Evolutionary conservation across 2,329 filamentous ascomycete species (phyloP).

Genomic region (Colletotrichum tropicicola): DNA sequence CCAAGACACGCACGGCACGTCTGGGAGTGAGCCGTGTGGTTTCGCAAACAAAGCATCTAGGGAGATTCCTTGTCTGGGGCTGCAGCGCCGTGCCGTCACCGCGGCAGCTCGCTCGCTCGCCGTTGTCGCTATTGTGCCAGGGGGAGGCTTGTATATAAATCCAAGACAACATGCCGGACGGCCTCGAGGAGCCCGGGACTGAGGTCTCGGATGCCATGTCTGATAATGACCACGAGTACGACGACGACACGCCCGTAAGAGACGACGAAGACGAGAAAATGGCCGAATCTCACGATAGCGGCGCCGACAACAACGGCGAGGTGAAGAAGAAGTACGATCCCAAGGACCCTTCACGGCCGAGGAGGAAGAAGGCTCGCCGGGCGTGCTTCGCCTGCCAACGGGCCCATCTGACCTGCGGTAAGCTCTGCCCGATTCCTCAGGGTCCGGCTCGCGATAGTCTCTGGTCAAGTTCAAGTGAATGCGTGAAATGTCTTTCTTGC

Average conservation of each 20-base stretch:
- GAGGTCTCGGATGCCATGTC: slow-evolving; percentile 68
- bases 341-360: slow-evolving; percentile 89
- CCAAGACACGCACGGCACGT: slow-evolving; percentile 14
- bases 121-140: slow-evolving; percentile 11
- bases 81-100: slow-evolving; percentile 43
- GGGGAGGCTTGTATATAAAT: slow-evolving; percentile 55
- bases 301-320: slow-evolving; percentile 56
- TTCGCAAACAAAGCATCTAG: slow-evolving; percentile 23
- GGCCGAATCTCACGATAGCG: slow-evolving; percentile 49
- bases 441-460: slow-evolving; percentile 12
- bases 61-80: slow-evolving; percentile 35
- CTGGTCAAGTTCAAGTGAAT: slow-evolving; percentile 19
- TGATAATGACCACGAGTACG: slow-evolving; percentile 67
- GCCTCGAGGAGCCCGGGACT: slow-evolving; percentile 60
- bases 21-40: slow-evolving; percentile 27
- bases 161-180: slow-evolving; percentile 64
- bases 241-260: slow-evolving; percentile 55
- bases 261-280: slow-evolving; percentile 61
- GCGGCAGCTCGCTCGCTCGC: slow-evolving; percentile 26
- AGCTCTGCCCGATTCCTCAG: slow-evolving; percentile 51
- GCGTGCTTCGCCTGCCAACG: slow-evolving; percentile 97
- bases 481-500: slow-evolving; percentile 24
- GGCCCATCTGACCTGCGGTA: slow-evolving; percentile 98
- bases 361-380: slow-evolving; percentile 93
- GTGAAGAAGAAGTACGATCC: slow-evolving; percentile 77